Evolutionary conservation across 1,284 basidiomycete genomes (phyloP).

Genomic region (Ustilago hordei): DNA sequence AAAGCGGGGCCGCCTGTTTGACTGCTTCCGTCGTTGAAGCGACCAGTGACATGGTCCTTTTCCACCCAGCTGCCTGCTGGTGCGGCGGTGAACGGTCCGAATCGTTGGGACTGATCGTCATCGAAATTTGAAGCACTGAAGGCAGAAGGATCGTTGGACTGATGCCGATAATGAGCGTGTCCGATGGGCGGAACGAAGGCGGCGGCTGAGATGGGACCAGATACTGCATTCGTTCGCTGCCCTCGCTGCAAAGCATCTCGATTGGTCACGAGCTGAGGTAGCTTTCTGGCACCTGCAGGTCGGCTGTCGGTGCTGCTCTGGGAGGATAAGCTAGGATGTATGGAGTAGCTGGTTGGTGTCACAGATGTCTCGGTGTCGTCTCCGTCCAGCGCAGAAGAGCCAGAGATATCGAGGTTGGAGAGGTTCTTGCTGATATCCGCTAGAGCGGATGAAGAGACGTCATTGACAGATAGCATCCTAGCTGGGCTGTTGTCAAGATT

Average conservation of each 20-base stretch:
- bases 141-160: slow-evolving; percentile 24
- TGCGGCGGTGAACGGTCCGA: slow-evolving; percentile 51
- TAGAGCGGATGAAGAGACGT: slow-evolving; percentile 25
- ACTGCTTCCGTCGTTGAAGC: slow-evolving; percentile 8
- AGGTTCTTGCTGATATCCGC: slow-evolving; percentile 29
- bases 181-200: slow-evolving; percentile 58
- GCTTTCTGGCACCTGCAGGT: slow-evolving; percentile 22
- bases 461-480: slow-evolving; percentile 18
- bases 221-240: slow-evolving; percentile 10
- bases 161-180: slow-evolving; percentile 47
- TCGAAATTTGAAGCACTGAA: slow-evolving; percentile 19
- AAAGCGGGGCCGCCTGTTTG: not conserved
- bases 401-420: slow-evolving; percentile 42
- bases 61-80: slow-evolving; percentile 40
- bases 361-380: slow-evolving; percentile 9
- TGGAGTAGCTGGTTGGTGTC: slow-evolving; percentile 16
- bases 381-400: slow-evolving; percentile 30
- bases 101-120: slow-evolving; percentile 12
- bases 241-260: slow-evolving; percentile 52
- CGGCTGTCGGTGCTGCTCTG: slow-evolving; percentile 21
- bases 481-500: slow-evolving; percentile 22
- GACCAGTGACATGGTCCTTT: slow-evolving; percentile 38
- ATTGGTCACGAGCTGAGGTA: slow-evolving; percentile 61
- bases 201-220: slow-evolving; percentile 47
- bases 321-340: slow-evolving; percentile 11